Percentiles rank a stretch among this genome's conserved stretches.
These are phyloP conservation scores for Triticum aestivum DNA, from an alignment of 176 grass and related monocot genomes.

Conservation along the genomic window DNA sequence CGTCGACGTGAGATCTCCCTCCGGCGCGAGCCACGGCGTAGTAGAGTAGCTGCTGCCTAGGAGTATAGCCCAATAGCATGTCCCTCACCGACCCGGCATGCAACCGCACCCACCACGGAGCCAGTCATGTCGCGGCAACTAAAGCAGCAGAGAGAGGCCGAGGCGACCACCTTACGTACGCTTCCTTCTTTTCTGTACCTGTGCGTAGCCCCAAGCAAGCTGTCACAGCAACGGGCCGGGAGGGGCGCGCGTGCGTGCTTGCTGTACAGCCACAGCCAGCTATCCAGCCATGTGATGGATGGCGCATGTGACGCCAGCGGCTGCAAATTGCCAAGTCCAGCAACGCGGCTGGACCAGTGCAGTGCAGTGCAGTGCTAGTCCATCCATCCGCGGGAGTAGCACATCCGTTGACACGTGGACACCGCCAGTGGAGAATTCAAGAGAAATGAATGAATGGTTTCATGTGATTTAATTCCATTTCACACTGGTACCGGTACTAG, in stretches of 20 bases:
- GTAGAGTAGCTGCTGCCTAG: not conserved
- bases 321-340: not conserved
- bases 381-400: not conserved
- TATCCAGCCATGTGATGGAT: not conserved
- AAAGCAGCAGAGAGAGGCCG: not conserved
- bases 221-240: not conserved
- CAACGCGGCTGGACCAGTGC: not conserved
- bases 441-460: not conserved
- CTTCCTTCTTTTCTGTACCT: not conserved
- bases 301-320: not conserved
- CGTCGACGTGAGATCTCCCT: not conserved
- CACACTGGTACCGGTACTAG: not conserved
- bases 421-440: not conserved
- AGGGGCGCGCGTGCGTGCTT: not conserved
- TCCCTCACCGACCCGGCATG: conserved; percentile 49
- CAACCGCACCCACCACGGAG: conserved; percentile 20
- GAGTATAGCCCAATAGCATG: not conserved
- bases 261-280: not conserved
- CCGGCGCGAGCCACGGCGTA: not conserved
- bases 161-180: not conserved
- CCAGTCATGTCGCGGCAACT: conserved; percentile 2
- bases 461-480: not conserved
- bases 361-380: not conserved
- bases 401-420: not conserved
- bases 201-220: not conserved